Evolutionary conservation across 2,329 filamentous ascomycete genomes (phyloP).

Genomic region (Pseudogymnoascus sp.): DNA sequence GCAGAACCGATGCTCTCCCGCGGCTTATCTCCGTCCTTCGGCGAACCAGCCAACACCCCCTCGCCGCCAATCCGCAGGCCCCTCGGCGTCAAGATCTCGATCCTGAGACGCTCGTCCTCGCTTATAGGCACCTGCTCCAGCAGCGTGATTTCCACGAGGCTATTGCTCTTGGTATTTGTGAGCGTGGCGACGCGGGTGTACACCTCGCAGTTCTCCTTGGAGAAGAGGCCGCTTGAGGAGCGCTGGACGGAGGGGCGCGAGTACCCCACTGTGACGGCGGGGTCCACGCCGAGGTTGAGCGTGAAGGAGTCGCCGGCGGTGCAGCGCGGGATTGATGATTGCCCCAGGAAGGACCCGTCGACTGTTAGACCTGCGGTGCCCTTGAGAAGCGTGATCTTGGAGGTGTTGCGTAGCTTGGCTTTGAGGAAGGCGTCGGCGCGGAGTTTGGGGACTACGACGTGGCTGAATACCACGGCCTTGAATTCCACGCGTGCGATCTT

Average conservation of each 20-base stretch:
- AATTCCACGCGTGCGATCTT: constrained; percentile 51
- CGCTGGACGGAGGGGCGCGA: constrained; percentile 48
- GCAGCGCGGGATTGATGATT: constrained; percentile 47
- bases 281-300: constrained; percentile 53
- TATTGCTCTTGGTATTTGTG: constrained; percentile 42
- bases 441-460: constrained; percentile 55
- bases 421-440: constrained; percentile 53
- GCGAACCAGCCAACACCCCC: constrained; percentile 31
- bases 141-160: constrained; percentile 41
- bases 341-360: constrained; percentile 57
- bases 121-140: constrained; percentile 56
- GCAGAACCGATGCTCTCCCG: not conserved
- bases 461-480: constrained; percentile 44
- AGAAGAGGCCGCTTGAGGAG: constrained; percentile 45
- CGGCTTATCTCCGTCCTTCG: not conserved
- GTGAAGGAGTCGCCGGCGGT: constrained; percentile 46
- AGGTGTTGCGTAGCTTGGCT: constrained; percentile 48
- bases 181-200: constrained; percentile 45
- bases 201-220: constrained; percentile 44
- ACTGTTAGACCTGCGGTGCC: constrained; percentile 52
- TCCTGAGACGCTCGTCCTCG: constrained; percentile 49
- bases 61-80: constrained; percentile 38
- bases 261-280: constrained; percentile 48
- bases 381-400: constrained; percentile 47
- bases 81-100: constrained; percentile 43